Base-by-base conservation (phyloP, 495 filamentous ascomycete species). In the Haplographium delicatum region DNA sequence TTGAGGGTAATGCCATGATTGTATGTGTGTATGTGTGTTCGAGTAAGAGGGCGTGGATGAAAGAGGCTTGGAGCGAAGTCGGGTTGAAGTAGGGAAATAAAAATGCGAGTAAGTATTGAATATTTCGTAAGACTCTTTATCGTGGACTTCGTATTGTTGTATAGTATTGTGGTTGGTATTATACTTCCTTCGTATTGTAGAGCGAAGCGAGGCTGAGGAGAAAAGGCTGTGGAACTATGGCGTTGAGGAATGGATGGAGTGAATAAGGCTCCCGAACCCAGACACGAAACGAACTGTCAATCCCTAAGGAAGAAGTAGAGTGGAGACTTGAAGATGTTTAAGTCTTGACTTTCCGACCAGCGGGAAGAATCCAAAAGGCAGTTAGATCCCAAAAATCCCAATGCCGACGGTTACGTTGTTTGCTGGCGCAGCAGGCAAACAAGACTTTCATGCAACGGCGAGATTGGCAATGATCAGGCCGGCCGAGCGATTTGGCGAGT, bases 301-400 rank as follows among this genome's bases (percentile, higher is more conserved):
- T 39, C 35, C 9, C 15, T 6, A 19, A 19, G 35, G n/a, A 4
- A 13, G 19, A 37, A 31, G 24, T 28, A 18, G 13, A 10, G 24
- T 28, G 7, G 27, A 28, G 11, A 18, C 24, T 27, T 26, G 42
- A 26, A 26, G 15, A 28, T 26, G 42, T n/a, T n/a, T n/a, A n/a
- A n/a, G n/a, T n/a, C n/a, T n/a, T n/a, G 47, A 33, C 27, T 43
- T 54, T 49, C 52, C 52, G 52, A 15, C 52, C 52, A 50, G 52
- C 52, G 52, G 52, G 40, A 54, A 47, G 45, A 39, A 26, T 26
- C 13, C n/a, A 42, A 35, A 31, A 9, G 22, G 5, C 2, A n/a
- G n/a, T 22, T 35, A 2, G 18, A 44, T 43, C 40, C 39, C 31
- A 27, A 38, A 43, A 37, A 20, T 9, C 13, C 28, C 20, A 27